These are phyloP conservation scores for Cryptococcus sp. DNA, from an alignment of 1,284 basidiomycete genomes.

Conservation along the genomic window DNA sequence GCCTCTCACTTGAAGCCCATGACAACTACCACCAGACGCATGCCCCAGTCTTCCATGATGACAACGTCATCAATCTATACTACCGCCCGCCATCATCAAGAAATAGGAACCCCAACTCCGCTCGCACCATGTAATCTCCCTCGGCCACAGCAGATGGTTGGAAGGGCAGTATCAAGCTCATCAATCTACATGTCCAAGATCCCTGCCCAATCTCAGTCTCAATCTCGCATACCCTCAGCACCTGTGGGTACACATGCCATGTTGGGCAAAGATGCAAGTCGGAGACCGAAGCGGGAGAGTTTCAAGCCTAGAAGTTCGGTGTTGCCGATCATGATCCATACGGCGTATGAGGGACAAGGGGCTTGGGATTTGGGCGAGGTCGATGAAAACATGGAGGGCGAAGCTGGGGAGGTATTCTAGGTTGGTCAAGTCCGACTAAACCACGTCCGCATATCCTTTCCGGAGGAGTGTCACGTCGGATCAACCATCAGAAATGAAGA, in stretches of 20 bases:
- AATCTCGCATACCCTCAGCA: not conserved
- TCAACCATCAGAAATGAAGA: too few relatives aligned
- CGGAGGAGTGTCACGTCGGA: too few relatives aligned
- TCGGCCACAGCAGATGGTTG: constrained; percentile 1
- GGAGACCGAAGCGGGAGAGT: not conserved
- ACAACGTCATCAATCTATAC: too few relatives aligned
- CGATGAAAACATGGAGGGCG: not conserved
- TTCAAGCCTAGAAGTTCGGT: not conserved
- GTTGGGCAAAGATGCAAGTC: not conserved
- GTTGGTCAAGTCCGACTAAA: too few relatives aligned
- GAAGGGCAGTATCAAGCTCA: not conserved
- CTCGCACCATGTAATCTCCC: not conserved
- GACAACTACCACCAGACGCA: not conserved
- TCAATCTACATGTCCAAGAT: not conserved
- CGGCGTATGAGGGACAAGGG: not conserved
- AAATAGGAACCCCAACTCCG: not conserved
- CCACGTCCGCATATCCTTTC: too few relatives aligned
- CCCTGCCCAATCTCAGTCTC: not conserved
- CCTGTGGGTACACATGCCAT: not conserved
- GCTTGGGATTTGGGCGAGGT: not conserved
- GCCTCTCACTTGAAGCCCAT: constrained; percentile 1
- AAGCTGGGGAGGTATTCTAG: not conserved
- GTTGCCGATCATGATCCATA: not conserved
- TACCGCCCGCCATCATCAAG: not conserved
- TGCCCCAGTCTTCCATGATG: too few relatives aligned